Percentiles rank a stretch among this genome's conserved stretches.
phyloP scores from a whole-genome alignment of 148 eudicot species.

The Drosera capensis region DNA sequence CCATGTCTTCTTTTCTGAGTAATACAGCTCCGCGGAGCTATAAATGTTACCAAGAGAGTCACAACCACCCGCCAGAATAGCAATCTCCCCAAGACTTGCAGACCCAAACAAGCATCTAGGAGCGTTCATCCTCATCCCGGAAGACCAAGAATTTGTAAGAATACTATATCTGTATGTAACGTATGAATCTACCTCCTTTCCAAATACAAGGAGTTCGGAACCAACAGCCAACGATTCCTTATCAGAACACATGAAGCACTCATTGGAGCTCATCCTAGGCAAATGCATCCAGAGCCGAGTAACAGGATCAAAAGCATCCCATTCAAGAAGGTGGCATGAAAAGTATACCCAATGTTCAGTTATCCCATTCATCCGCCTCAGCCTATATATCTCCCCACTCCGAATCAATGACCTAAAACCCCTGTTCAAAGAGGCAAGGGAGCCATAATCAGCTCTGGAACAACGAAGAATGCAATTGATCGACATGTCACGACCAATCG shows the following conservation, averaged over 20 bases:
- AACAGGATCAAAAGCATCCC: conserved; percentile 80
- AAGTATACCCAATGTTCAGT: conserved; percentile 74
- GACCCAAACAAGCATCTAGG: conserved; percentile 79
- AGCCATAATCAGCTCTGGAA: conserved; percentile 67
- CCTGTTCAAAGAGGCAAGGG: conserved; percentile 41
- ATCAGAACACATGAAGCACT: conserved; percentile 52
- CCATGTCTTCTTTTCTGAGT: conserved; percentile 55
- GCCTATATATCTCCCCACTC: conserved; percentile 38
- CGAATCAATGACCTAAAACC: conserved; percentile 33
- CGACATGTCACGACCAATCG: conserved; percentile 44
- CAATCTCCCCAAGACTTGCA: conserved; percentile 50
- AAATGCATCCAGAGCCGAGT: conserved; percentile 45
- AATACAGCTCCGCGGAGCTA: conserved; percentile 50
- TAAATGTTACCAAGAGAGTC: conserved; percentile 34
- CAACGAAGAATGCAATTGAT: conserved; percentile 37
- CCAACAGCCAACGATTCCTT: conserved; percentile 90
- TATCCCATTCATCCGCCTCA: conserved; percentile 32
- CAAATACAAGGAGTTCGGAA: conserved; percentile 68
- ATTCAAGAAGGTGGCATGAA: conserved; percentile 55
- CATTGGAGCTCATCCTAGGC: conserved; percentile 44
- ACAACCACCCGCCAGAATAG: conserved; percentile 75
- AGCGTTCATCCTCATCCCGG: conserved; percentile 37
- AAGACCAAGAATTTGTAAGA: conserved; percentile 54
- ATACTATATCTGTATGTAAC: conserved; percentile 48
- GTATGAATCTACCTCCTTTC: conserved; percentile 32